Conservation (phyloP, 2,329 filamentous ascomycete genomes). For the Talaromyces funiculosus region DNA sequence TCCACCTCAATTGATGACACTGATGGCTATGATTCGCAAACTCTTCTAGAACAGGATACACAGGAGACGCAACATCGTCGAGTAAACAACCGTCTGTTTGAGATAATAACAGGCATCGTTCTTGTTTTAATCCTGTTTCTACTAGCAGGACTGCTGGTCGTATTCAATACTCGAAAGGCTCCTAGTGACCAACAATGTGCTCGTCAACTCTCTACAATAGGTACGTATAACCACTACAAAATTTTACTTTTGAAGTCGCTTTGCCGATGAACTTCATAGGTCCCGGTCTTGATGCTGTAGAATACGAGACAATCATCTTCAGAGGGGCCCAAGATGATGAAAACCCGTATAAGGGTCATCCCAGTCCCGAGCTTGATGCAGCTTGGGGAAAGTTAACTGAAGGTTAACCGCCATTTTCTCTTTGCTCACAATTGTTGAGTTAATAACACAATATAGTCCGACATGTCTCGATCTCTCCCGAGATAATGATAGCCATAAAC, state of each 20-base stretch:
- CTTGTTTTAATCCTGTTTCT: too few species aligned
- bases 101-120: too few species aligned
- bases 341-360: not conserved
- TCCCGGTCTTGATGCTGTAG: not conserved
- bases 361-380: not conserved
- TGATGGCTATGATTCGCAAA: too few species aligned
- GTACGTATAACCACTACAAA: not conserved
- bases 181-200: not conserved
- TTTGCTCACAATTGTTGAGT: not conserved
- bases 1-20: too few species aligned
- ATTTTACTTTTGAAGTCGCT: not conserved
- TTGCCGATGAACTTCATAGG: not conserved
- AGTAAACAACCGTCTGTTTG: too few species aligned
- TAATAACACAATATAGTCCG: not conserved
- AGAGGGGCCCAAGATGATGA: not conserved
- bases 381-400: not conserved
- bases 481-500: not conserved
- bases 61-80: too few species aligned
- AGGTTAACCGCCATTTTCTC: not conserved
- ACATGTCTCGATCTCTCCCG: not conserved
- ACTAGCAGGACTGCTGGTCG: not conserved
- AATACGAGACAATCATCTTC: not conserved
- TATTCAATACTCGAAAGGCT: not conserved
- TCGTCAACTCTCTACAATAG: not conserved
- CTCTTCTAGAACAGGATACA: too few species aligned